These are phyloP conservation scores for Wickerhamiella shivajii DNA, from an alignment of 805 yeast genomes.

Conservation along the genomic window DNA sequence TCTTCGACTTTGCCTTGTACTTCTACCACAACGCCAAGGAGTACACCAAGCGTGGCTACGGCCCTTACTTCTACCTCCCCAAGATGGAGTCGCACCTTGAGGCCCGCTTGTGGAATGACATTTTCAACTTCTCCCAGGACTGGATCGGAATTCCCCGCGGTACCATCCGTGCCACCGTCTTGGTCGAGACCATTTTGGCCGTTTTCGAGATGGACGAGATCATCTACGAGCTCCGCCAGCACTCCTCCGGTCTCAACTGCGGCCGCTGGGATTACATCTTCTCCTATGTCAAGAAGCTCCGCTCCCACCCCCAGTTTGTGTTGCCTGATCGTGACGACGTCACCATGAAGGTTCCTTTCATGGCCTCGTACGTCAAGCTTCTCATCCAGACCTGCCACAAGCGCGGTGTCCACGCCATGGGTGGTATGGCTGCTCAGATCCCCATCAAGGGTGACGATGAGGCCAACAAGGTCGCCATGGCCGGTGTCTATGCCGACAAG, in stretches of 20 bases:
- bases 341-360: constrained; percentile 55
- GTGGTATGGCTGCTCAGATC: constrained; percentile 69
- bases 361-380: constrained; percentile 50
- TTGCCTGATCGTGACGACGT: constrained; percentile 60
- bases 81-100: constrained; percentile 67
- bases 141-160: constrained; percentile 50
- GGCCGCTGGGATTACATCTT: constrained; percentile 70
- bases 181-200: constrained; percentile 59
- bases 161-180: constrained; percentile 55
- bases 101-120: constrained; percentile 63
- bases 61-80: constrained; percentile 62
- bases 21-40: constrained; percentile 57
- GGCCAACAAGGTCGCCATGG: constrained; percentile 50
- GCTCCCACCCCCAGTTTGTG: constrained; percentile 45
- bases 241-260: constrained; percentile 59
- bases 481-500: constrained; percentile 53
- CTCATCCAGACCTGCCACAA: constrained; percentile 55
- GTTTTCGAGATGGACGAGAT: constrained; percentile 71
- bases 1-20: constrained; percentile 57
- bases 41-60: constrained; percentile 40
- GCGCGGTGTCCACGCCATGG: constrained; percentile 64
- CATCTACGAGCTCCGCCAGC: constrained; percentile 56
- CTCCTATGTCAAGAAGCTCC: constrained; percentile 50
- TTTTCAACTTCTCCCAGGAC: constrained; percentile 51
- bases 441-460: constrained; percentile 52